Evolutionary conservation across 2,329 filamentous ascomycete genomes (phyloP).

Genomic region (Exophiala dermatitidis): DNA sequence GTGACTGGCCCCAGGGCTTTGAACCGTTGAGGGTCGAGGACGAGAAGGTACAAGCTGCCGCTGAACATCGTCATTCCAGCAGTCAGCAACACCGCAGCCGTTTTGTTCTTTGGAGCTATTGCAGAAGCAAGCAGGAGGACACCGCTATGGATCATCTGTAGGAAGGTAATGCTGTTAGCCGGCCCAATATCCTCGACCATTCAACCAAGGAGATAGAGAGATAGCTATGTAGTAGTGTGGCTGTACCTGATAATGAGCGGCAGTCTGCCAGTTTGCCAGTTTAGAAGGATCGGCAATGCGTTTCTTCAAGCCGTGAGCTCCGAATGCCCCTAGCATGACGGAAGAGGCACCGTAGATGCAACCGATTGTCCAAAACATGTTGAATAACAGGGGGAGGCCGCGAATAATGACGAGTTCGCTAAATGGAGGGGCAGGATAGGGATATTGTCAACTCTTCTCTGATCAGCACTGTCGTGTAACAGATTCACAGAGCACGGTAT

Average conservation of each 20-base stretch:
- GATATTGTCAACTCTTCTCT: too few relatives aligned
- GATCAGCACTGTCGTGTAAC: too few relatives aligned
- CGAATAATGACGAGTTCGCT: background rate
- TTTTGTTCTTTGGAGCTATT: constrained; percentile 47
- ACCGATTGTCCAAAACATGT: constrained; percentile 53
- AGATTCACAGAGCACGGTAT: too few relatives aligned
- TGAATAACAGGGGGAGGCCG: background rate
- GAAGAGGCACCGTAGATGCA: constrained; percentile 56
- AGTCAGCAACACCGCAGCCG: constrained; percentile 53
- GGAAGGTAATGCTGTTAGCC: background rate
- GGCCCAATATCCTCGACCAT: background rate
- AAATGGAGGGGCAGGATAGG: too few relatives aligned
- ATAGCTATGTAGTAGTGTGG: background rate
- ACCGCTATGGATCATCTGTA: constrained; percentile 55
- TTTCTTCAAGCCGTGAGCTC: constrained; percentile 59
- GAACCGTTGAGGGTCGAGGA: constrained; percentile 55
- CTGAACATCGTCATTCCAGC: constrained; percentile 62
- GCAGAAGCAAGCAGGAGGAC: constrained; percentile 52
- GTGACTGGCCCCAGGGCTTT: constrained; percentile 57
- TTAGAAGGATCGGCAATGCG: constrained; percentile 52
- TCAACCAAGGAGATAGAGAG: background rate
- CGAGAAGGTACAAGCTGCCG: constrained; percentile 58
- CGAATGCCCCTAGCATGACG: constrained; percentile 59
- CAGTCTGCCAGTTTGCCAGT: constrained; percentile 56
- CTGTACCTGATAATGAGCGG: constrained; percentile 59